phyloP scores from a whole-genome alignment of 345 rosid genomes.

The Lumnitzera littorea region DNA sequence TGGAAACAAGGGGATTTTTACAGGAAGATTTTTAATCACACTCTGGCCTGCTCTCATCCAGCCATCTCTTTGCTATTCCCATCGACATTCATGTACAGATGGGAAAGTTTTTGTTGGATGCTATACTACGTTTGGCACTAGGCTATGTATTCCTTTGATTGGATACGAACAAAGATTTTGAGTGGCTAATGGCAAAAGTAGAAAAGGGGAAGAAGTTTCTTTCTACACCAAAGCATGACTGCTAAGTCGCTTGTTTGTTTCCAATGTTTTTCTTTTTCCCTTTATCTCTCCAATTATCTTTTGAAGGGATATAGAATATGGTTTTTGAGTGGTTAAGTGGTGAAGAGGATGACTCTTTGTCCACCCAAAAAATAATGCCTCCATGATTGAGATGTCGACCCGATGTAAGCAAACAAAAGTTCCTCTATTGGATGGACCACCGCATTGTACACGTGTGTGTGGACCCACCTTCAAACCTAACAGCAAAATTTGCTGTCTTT shows the following conservation, averaged over 20 bases:
- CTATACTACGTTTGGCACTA: slow-evolving; percentile 4
- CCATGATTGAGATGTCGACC: slow-evolving; percentile 66
- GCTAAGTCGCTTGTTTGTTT: slow-evolving; percentile 23
- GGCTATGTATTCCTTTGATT: slow-evolving; percentile 6
- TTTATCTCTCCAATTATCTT: slow-evolving; percentile 1
- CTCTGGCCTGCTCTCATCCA: too few relatives aligned
- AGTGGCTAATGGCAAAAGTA: slow-evolving; percentile 25
- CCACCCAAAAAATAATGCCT: slow-evolving; percentile 40
- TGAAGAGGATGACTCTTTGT: slow-evolving; percentile 15
- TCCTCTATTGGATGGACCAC: slow-evolving; percentile 21
- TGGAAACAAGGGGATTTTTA: too few relatives aligned
- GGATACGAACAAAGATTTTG: slow-evolving; percentile 8
- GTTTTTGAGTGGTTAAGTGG: slow-evolving; percentile 2
- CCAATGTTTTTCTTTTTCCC: slow-evolving; percentile 10
- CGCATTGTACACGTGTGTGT: slow-evolving; percentile 42
- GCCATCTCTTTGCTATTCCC: background rate
- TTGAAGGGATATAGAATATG: slow-evolving; percentile 4
- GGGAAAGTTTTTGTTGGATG: slow-evolving; percentile 12
- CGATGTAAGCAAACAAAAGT: slow-evolving; percentile 28
- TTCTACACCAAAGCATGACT: slow-evolving; percentile 1
- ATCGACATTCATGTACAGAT: background rate
- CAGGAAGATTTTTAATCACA: too few relatives aligned
- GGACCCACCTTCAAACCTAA: slow-evolving; percentile 29
- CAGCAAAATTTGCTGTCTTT: slow-evolving; percentile 17
- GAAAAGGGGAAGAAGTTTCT: slow-evolving; percentile 4